These are phyloP conservation scores for Mortierella sp. DNA, from an alignment of 371 early-diverging fungal species.

Conservation along the genomic window DNA sequence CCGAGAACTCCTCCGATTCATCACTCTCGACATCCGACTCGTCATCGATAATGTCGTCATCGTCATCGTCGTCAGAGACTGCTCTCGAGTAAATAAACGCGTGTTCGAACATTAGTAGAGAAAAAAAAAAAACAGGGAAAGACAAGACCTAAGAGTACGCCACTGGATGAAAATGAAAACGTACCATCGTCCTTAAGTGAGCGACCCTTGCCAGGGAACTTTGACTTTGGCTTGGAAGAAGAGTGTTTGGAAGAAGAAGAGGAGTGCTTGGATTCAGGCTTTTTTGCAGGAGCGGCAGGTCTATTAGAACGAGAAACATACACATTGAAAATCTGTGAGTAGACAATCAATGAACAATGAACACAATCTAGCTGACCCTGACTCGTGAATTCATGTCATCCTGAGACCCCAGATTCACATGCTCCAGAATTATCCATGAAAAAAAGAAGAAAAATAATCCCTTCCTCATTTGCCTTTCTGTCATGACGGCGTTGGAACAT, in stretches of 20 bases:
- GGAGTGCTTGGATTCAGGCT: conserved; percentile 23
- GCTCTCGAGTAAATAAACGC: background rate
- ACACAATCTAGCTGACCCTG: no score
- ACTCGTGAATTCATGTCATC: background rate
- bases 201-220: conserved; percentile 54
- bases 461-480: no score
- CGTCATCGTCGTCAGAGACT: conserved; percentile 41
- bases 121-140: background rate
- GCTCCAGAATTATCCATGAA: no score
- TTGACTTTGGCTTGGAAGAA: conserved; percentile 26
- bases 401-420: background rate
- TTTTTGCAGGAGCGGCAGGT: conserved; percentile 27
- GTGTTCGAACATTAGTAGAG: background rate
- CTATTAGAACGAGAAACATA: background rate
- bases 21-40: conserved; percentile 37
- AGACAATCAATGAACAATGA: background rate
- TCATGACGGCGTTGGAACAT: background rate
- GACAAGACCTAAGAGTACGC: background rate
- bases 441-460: no score
- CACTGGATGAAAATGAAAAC: background rate
- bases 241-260: conserved; percentile 9
- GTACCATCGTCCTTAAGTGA: conserved; percentile 28
- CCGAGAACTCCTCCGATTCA: conserved; percentile 43
- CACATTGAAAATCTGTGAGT: background rate
- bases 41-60: conserved; percentile 35